Conservation (phyloP, 2,329 filamentous ascomycete species). For the Colletotrichum neosansevieriae region DNA sequence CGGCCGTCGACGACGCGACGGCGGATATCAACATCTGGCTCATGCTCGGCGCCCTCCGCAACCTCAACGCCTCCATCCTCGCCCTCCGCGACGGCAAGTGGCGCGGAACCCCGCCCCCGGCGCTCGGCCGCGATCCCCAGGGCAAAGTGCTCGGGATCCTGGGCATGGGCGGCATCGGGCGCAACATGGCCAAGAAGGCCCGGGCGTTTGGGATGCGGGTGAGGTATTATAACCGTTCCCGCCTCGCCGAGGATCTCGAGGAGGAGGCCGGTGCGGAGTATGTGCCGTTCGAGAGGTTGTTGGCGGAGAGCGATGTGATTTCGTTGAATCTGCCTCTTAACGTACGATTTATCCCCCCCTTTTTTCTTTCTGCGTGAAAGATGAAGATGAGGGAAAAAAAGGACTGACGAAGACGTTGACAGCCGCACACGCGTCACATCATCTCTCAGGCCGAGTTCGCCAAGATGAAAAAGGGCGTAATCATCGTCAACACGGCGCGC, state of each 20-base stretch:
- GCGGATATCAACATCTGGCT: conserved; percentile 86
- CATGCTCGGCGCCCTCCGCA: conserved; percentile 82
- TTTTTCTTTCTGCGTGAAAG: too few species aligned
- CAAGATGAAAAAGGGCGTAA: conserved; percentile 81
- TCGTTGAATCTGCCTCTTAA: conserved; percentile 86
- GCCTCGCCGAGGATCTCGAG: conserved; percentile 66
- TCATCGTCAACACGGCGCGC: conserved; percentile 86
- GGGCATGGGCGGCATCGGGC: conserved; percentile 88
- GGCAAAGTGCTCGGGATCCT: conserved; percentile 84
- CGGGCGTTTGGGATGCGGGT: conserved; percentile 81
- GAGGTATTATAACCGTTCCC: conserved; percentile 79
- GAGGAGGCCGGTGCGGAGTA: conserved; percentile 70
- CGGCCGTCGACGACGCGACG: conserved; percentile 84
- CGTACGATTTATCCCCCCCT: conserved; percentile 64
- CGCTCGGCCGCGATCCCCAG: conserved; percentile 80
- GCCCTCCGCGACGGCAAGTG: conserved; percentile 76
- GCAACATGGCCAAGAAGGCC: conserved; percentile 80
- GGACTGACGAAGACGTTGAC: background rate
- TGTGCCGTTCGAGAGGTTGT: conserved; percentile 79
- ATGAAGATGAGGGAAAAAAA: too few species aligned
- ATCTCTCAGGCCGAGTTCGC: conserved; percentile 78
- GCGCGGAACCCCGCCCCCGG: conserved; percentile 68
- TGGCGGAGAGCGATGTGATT: conserved; percentile 78
- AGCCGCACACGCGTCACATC: conserved; percentile 77
- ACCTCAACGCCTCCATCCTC: conserved; percentile 75